Base-by-base conservation (phyloP, 2,329 filamentous ascomycete species). In the Apiospora rasikravindrae region DNA sequence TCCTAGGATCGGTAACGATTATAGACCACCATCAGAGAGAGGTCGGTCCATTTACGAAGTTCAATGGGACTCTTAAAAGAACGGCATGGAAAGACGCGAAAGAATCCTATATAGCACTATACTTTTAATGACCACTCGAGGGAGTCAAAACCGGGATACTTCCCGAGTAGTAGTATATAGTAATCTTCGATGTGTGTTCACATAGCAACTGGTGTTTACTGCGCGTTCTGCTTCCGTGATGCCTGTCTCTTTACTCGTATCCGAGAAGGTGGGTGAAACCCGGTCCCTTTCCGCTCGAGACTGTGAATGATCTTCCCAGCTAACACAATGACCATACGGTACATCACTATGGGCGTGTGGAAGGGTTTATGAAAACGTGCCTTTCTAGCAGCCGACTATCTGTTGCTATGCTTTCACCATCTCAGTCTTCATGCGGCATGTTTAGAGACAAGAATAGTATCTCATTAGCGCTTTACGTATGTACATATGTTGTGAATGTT, bases 31-130 rank as follows among this genome's bases (percentile, higher is more conserved):
- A 40, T 33, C 10, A 40, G 33, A 33, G 19, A 22, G 19, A 42
- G 40, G 40, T 42, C 40, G 2, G 53, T 64, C 33, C 57, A 64
- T 64, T 64, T 64, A 64, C 57, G 57, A 64, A 64, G 57, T 64
- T 64, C 57, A 64, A 64, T 33, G 57, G 57, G 33, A 37, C 33
- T 40, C 57, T 3, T 3, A 64, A 64, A 40, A 64, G 33, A 24
- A 24, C 29, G 29, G 57, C 29, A 64, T 64, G 33, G 29, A 64
- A 64, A 64, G 16, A n/a, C 33, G 33, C 57, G 22, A 49, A 49
- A n/a, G 29, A 33, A 64, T 40, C 57, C 57, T 40, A 64, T 64
- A 64, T 40, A 64, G 2, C 57, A 64, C 57, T 64, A 64, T 40
- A 64, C 57, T 64, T 24, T 64, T 40, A 64, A 64, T 64, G 33